Conservation (phyloP, 2,329 filamentous ascomycete genomes). For the Rugonectria rugulosa region DNA sequence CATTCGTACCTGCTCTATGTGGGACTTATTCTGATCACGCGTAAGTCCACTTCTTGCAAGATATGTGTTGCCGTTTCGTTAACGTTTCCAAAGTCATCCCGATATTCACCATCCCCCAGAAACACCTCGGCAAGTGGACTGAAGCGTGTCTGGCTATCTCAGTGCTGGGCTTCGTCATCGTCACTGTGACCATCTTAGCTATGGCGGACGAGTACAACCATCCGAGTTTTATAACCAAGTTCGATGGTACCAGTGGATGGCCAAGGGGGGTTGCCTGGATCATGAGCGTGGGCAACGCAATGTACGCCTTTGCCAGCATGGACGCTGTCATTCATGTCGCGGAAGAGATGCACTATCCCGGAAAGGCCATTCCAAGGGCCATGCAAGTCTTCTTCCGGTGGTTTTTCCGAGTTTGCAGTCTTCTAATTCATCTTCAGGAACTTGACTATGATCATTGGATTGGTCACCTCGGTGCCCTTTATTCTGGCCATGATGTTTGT, state of each 20-base stretch:
- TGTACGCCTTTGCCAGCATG: constrained; percentile 27
- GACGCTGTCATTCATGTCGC: constrained; percentile 27
- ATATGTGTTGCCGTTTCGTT: neutral
- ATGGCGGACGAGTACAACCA: constrained; percentile 23
- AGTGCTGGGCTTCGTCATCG: constrained; percentile 20
- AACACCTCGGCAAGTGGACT: constrained; percentile 25
- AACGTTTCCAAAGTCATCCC: constrained; percentile 22
- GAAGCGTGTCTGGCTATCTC: constrained; percentile 22
- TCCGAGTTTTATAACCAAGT: constrained; percentile 13
- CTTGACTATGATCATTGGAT: constrained; percentile 33
- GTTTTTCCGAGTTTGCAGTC: no score
- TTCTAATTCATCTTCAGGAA: no score
- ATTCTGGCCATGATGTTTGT: constrained; percentile 36
- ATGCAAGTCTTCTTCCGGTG: constrained; percentile 4
- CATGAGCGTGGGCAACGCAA: constrained; percentile 25
- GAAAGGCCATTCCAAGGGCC: constrained; percentile 19
- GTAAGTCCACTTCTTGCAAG: constrained; percentile 7
- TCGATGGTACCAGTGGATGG: constrained; percentile 24
- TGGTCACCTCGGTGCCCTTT: constrained; percentile 40
- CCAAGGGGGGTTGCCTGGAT: constrained; percentile 25
- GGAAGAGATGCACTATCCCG: constrained; percentile 26
- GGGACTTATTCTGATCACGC: constrained; percentile 19
- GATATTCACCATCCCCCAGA: constrained; percentile 29
- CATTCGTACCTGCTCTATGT: constrained; percentile 28
- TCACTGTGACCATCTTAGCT: constrained; percentile 8